phyloP scores from a whole-genome alignment of 1,139 yeast species.

The Suhomyces wounanorum region DNA sequence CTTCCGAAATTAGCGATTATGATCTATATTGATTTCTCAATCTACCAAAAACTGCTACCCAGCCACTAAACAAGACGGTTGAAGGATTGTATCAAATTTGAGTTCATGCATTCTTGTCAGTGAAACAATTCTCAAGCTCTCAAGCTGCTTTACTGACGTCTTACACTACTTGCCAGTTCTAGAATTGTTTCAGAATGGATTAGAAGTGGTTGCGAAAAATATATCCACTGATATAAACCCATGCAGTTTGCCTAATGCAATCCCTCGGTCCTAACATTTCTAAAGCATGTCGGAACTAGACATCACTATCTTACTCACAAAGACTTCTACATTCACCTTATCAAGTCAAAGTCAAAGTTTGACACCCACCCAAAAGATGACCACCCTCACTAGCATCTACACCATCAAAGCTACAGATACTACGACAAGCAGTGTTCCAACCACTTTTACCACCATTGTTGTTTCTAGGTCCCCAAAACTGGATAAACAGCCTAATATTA shows the following conservation, averaged over 20 bases:
- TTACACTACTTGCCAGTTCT: background rate
- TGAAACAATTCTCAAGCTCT: background rate
- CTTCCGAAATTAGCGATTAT: too few species aligned
- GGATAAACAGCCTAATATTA: background rate
- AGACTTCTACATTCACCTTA: slow-evolving; percentile 24
- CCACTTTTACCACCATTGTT: background rate
- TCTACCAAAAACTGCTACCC: too few species aligned
- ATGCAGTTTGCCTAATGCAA: background rate
- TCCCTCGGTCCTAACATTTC: background rate
- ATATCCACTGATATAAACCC: background rate
- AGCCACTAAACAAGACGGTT: too few species aligned
- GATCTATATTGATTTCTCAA: too few species aligned
- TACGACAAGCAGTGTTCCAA: background rate
- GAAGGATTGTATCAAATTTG: too few species aligned
- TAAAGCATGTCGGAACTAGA: slow-evolving; percentile 8
- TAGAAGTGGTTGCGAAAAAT: slow-evolving; percentile 8
- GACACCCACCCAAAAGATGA: background rate
- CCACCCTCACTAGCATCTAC: slow-evolving; percentile 4
- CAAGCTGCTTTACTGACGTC: background rate
- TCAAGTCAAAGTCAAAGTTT: background rate
- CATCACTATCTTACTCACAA: slow-evolving; percentile 15
- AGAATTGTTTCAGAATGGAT: slow-evolving; percentile 1
- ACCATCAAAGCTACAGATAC: background rate
- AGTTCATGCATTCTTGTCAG: too few species aligned
- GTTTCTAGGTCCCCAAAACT: background rate